Conservation (phyloP, 345 rosid species). For the Gossypium longicalyx region DNA sequence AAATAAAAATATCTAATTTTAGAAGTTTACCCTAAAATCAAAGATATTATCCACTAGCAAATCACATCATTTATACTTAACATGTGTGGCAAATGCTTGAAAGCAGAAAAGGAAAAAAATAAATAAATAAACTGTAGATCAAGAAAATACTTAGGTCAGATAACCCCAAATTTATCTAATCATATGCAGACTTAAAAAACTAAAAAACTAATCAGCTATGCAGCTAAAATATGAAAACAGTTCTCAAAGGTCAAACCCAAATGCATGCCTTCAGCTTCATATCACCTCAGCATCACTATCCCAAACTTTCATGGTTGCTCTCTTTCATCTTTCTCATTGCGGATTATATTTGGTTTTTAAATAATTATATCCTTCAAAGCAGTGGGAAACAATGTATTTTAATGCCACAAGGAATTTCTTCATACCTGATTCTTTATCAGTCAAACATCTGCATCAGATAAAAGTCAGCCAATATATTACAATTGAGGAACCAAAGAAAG, state of each 20-base stretch:
- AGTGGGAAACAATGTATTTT: slow-evolving; percentile 5
- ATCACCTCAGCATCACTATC: slow-evolving; percentile 14
- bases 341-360: slow-evolving; percentile 11
- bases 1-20: too few relatives aligned
- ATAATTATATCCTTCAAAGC: slow-evolving; percentile 13
- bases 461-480: not conserved
- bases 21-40: too few relatives aligned
- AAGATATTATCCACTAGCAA: too few relatives aligned
- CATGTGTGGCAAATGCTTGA: too few relatives aligned
- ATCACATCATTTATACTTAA: too few relatives aligned
- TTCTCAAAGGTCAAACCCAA: slow-evolving; percentile 8
- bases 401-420: slow-evolving; percentile 5
- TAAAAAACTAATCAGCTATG: slow-evolving; percentile 5
- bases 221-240: not conserved
- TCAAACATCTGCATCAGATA: slow-evolving; percentile 38
- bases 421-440: slow-evolving; percentile 10
- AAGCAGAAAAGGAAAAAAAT: too few relatives aligned
- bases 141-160: too few relatives aligned
- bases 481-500: not conserved
- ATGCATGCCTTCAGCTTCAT: slow-evolving; percentile 17
- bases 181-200: not conserved
- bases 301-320: slow-evolving; percentile 13
- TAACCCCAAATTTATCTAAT: too few relatives aligned
- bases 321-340: slow-evolving; percentile 12
- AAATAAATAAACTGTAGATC: too few relatives aligned